These are phyloP conservation scores for Lactarius sp. DNA, from an alignment of 768 basidiomycete genomes.

Conservation along the genomic window DNA sequence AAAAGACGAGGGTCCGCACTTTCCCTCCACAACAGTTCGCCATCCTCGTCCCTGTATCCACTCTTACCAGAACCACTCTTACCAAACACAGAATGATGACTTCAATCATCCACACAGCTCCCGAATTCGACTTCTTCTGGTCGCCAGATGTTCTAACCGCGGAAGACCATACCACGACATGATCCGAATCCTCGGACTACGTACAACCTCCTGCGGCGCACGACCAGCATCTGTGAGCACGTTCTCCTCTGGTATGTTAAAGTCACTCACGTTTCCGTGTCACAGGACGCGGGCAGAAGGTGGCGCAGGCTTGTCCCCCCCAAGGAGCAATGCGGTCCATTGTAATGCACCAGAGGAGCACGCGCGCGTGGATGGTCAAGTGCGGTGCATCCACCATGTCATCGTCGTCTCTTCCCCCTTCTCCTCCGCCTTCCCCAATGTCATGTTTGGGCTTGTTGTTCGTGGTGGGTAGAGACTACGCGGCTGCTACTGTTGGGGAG, in stretches of 20 bases:
- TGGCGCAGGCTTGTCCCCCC: slow-evolving; percentile 43
- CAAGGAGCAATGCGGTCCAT: slow-evolving; percentile 65
- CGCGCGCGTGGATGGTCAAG: slow-evolving; percentile 58
- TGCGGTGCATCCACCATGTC: slow-evolving; percentile 37
- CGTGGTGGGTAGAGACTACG: neutral
- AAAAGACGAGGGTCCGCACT: too few relatives aligned
- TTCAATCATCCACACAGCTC: too few relatives aligned
- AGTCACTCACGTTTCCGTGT: too few relatives aligned
- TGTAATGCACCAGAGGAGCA: slow-evolving; percentile 53
- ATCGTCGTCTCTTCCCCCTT: slow-evolving; percentile 24
- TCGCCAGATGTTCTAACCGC: too few relatives aligned
- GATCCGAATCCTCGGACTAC: too few relatives aligned
- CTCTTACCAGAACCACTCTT: too few relatives aligned
- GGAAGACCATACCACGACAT: too few relatives aligned
- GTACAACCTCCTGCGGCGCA: too few relatives aligned
- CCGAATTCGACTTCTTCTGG: too few relatives aligned
- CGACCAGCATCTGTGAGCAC: too few relatives aligned
- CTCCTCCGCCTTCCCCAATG: neutral
- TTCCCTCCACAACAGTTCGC: neutral
- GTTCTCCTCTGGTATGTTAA: too few relatives aligned
- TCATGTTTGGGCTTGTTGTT: slow-evolving; percentile 13
- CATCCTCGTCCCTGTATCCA: neutral
- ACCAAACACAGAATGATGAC: too few relatives aligned
- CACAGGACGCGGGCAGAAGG: neutral
- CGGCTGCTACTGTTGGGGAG: neutral